A percentile compares a stretch with the other conserved stretches of the same genome.
Conservation (phyloP, 1,284 basidiomycete genomes). For the Puccinia polysora region DNA sequence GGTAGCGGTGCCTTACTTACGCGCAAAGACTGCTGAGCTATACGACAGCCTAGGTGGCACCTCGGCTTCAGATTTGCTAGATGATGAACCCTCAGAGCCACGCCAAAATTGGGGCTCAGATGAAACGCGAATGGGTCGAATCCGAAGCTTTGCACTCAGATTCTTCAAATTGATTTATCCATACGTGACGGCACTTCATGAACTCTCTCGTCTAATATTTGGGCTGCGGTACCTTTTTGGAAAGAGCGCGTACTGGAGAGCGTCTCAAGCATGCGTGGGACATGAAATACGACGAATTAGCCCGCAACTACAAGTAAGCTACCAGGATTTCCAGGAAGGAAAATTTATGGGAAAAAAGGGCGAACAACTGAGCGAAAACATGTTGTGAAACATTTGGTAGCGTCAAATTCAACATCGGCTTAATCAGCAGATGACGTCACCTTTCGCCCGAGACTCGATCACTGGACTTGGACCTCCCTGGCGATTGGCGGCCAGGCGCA, state of each 20-base stretch:
- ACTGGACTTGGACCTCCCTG: not conserved
- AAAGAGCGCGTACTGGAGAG: slow-evolving; percentile 77
- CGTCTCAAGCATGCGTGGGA: slow-evolving; percentile 80
- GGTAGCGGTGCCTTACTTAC: slow-evolving; percentile 82
- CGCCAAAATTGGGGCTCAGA: too few species aligned
- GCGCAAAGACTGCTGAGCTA: slow-evolving; percentile 80
- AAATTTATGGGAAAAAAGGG: too few species aligned
- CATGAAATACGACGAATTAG: slow-evolving; percentile 74
- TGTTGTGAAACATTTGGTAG: slow-evolving; percentile 55
- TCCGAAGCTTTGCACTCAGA: slow-evolving; percentile 31
- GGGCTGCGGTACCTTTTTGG: slow-evolving; percentile 90
- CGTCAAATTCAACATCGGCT: slow-evolving; percentile 38
- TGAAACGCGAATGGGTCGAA: not conserved
- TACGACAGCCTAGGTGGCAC: slow-evolving; percentile 88
- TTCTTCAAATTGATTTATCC: slow-evolving; percentile 62
- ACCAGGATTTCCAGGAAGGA: too few species aligned
- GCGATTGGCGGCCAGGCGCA: too few species aligned
- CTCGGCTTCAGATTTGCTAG: slow-evolving; percentile 63
- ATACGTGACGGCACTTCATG: slow-evolving; percentile 69
- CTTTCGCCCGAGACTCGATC: slow-evolving; percentile 52
- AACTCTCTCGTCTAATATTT: slow-evolving; percentile 73
- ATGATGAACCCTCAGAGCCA: slow-evolving; percentile 59
- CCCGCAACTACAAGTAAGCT: slow-evolving; percentile 61
- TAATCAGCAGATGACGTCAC: slow-evolving; percentile 49
- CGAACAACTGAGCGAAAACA: too few species aligned